These are phyloP conservation scores for Salix purpurea DNA, from an alignment of 345 rosid genomes.

Conservation along the genomic window DNA sequence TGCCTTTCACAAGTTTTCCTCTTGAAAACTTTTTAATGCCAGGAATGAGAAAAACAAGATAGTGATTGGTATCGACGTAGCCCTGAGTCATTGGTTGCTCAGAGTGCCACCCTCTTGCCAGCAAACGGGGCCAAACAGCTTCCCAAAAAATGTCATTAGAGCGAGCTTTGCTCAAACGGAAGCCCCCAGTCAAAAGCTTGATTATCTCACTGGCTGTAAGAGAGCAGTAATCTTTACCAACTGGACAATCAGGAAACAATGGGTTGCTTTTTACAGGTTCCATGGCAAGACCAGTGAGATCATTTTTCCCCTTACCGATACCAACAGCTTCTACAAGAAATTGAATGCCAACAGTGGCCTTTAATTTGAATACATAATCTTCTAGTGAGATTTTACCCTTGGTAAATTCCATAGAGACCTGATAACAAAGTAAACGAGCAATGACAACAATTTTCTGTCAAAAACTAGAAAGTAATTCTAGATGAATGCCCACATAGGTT, in stretches of 20 bases:
- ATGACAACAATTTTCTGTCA: not conserved
- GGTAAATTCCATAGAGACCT: slow-evolving; percentile 59
- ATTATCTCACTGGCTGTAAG: slow-evolving; percentile 55
- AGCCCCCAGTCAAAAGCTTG: slow-evolving; percentile 46
- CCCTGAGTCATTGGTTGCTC: slow-evolving; percentile 54
- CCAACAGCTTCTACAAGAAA: slow-evolving; percentile 60
- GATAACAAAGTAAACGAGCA: slow-evolving; percentile 21
- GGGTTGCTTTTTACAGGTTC: slow-evolving; percentile 38
- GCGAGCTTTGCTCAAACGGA: slow-evolving; percentile 70
- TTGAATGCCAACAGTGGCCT: slow-evolving; percentile 43
- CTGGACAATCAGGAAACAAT: slow-evolving; percentile 36
- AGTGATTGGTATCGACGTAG: slow-evolving; percentile 36
- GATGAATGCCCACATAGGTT: not conserved
- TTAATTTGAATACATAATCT: slow-evolving; percentile 37
- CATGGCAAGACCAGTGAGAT: slow-evolving; percentile 50
- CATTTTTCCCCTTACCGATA: slow-evolving; percentile 64
- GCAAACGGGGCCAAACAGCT: slow-evolving; percentile 79
- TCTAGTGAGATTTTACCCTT: slow-evolving; percentile 51
- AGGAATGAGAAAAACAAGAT: slow-evolving; percentile 62
- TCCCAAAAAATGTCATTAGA: slow-evolving; percentile 75
- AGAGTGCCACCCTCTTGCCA: slow-evolving; percentile 78
- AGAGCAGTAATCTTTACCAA: slow-evolving; percentile 44
- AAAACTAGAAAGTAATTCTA: not conserved
- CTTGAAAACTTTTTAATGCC: slow-evolving; percentile 65
- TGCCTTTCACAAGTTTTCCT: slow-evolving; percentile 60